Percentiles rank a stretch among this genome's conserved stretches.
These are phyloP conservation scores for Leishmania amazonensis DNA, from an alignment of 208 protist genomes.

Conservation along the genomic window DNA sequence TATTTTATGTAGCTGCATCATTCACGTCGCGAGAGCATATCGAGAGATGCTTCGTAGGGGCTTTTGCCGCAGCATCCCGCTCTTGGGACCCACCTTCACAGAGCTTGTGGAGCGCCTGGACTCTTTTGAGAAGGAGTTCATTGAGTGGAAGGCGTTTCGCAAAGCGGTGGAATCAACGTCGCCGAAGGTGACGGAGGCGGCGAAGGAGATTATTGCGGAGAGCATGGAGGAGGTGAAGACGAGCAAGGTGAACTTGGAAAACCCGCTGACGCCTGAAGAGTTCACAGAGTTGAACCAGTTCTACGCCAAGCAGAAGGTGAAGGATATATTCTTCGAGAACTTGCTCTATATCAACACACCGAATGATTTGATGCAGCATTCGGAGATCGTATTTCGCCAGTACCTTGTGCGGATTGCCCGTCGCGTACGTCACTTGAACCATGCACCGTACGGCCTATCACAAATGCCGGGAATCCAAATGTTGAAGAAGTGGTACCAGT, in stretches of 20 bases:
- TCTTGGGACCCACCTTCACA: slow-evolving; percentile 19
- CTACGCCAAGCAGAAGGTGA: slow-evolving; percentile 57
- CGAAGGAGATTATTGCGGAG: slow-evolving; percentile 40
- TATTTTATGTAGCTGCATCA: neutral
- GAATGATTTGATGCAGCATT: slow-evolving; percentile 56
- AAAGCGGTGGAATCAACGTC: slow-evolving; percentile 59
- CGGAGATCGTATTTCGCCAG: slow-evolving; percentile 51
- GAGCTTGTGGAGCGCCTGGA: slow-evolving; percentile 57
- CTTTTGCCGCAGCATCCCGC: slow-evolving; percentile 12
- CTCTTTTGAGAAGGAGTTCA: slow-evolving; percentile 77
- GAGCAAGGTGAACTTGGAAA: slow-evolving; percentile 28
- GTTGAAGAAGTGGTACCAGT: slow-evolving; percentile 70
- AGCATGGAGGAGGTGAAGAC: slow-evolving; percentile 32
- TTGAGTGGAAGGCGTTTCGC: slow-evolving; percentile 73
- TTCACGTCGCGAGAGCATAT: neutral
- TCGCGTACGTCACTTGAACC: slow-evolving; percentile 41
- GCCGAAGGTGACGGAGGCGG: slow-evolving; percentile 52
- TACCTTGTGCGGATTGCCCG: slow-evolving; percentile 64
- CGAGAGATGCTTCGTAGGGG: slow-evolving; percentile 17
- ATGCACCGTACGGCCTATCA: slow-evolving; percentile 66
- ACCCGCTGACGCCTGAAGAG: slow-evolving; percentile 64
- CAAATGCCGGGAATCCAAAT: slow-evolving; percentile 75
- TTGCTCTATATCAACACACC: slow-evolving; percentile 50
- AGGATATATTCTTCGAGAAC: slow-evolving; percentile 45
- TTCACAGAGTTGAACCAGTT: slow-evolving; percentile 80